phyloP scores from a whole-genome alignment of 1,139 yeast genomes.

The Suhomyces terraborum region DNA sequence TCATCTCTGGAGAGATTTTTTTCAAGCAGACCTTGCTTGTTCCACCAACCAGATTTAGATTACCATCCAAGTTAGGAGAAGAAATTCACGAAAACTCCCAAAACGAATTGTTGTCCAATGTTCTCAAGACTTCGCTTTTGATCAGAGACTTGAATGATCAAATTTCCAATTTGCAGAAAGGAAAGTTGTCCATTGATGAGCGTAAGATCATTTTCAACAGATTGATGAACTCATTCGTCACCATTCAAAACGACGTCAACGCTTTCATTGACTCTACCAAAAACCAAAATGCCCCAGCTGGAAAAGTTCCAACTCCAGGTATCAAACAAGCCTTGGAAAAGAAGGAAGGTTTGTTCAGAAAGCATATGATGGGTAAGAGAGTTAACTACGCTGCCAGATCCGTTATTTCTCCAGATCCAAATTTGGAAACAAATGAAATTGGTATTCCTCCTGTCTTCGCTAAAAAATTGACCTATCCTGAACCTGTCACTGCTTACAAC shows the following conservation, averaged over 20 bases:
- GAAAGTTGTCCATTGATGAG: conserved; percentile 58
- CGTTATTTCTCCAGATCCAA: conserved; percentile 98
- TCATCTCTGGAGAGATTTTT: conserved; percentile 80
- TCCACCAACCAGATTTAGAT: conserved; percentile 94
- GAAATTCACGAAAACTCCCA: conserved; percentile 94
- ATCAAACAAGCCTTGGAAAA: conserved; percentile 96
- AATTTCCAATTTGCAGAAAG: conserved; percentile 63
- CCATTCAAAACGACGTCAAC: conserved; percentile 92
- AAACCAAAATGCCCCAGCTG: conserved; percentile 71
- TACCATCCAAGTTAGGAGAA: conserved; percentile 96
- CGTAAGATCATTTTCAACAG: conserved; percentile 80
- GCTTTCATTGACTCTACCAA: conserved; percentile 92
- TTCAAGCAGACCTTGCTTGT: conserved; percentile 86
- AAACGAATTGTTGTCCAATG: conserved; percentile 80
- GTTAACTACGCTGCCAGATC: conserved; percentile 99
- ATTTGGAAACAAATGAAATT: conserved; percentile 94
- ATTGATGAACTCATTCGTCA: conserved; percentile 92
- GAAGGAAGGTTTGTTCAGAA: conserved; percentile 97
- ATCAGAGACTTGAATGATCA: conserved; percentile 90
- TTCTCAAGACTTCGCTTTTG: conserved; percentile 74
- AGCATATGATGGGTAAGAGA: conserved; percentile 99
- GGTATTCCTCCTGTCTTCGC: conserved; percentile 99
- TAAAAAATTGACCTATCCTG: conserved; percentile 91
- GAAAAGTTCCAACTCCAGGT: conserved; percentile 86
- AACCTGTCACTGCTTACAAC: conserved; percentile 95